Conservation (phyloP, 257 asterid species). For the Solanum bulbocastanum region DNA sequence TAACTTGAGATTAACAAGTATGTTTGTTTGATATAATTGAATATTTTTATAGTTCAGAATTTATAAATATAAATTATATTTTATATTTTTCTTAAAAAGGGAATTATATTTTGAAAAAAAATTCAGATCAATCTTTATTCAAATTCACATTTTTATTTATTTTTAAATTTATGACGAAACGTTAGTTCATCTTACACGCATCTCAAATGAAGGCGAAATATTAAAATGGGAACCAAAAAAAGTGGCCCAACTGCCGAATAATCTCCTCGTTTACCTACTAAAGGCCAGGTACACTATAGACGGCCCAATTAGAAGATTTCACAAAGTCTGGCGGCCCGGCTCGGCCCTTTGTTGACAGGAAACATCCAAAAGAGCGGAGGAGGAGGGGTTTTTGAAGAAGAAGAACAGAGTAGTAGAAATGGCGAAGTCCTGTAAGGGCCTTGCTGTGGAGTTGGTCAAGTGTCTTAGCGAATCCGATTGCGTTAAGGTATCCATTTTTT, state of each 20-base stretch:
- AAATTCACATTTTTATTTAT: too few species aligned
- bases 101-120: too few species aligned
- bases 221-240: background rate
- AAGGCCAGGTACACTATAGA: background rate
- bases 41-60: background rate
- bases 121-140: too few species aligned
- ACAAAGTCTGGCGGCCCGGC: background rate
- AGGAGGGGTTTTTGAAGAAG: background rate
- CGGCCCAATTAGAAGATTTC: background rate
- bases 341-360: background rate
- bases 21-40: background rate
- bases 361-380: background rate
- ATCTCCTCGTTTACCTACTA: background rate
- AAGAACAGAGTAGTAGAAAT: conserved; percentile 17
- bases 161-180: too few species aligned
- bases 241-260: background rate
- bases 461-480: conserved; percentile 94
- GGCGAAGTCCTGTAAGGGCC: conserved; percentile 95
- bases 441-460: conserved; percentile 78
- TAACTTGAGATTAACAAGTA: too few species aligned
- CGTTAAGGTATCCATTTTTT: conserved; percentile 40
- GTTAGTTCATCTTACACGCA: background rate
- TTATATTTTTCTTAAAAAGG: too few species aligned
- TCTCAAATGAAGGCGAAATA: background rate
- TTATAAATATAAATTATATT: background rate